phyloP scores from a whole-genome alignment of 768 basidiomycete species.

The Mycena pura region DNA sequence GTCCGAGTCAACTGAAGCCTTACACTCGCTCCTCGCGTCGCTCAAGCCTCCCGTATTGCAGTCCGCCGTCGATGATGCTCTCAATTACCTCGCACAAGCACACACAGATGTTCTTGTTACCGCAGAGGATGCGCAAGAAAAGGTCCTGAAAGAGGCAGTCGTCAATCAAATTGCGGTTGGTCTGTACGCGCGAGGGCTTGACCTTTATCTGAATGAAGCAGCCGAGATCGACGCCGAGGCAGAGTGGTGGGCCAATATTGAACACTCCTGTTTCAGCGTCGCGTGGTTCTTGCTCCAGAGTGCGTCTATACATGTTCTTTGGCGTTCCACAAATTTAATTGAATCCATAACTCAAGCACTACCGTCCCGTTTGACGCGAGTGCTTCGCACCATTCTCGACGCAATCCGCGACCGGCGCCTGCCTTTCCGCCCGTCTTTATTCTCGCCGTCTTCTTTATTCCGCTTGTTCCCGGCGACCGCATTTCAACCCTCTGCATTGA shows the following conservation, averaged over 20 bases:
- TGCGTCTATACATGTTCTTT: constrained; percentile 43
- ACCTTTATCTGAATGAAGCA: constrained; percentile 71
- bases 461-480: constrained; percentile 54
- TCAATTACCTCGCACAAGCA: constrained; percentile 37
- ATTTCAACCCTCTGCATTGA: constrained; percentile 57
- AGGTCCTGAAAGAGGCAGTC: constrained; percentile 50
- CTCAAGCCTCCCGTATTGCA: constrained; percentile 40
- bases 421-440: constrained; percentile 52
- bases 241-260: constrained; percentile 84
- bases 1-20: constrained; percentile 36
- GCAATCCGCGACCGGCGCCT: constrained; percentile 51
- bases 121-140: constrained; percentile 40
- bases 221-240: constrained; percentile 75
- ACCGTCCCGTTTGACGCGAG: constrained; percentile 48
- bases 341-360: constrained; percentile 44
- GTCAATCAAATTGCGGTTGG: constrained; percentile 57
- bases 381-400: constrained; percentile 47
- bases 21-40: constrained; percentile 47
- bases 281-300: constrained; percentile 81
- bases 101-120: constrained; percentile 2
- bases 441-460: constrained; percentile 55
- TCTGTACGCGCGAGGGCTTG: constrained; percentile 70
- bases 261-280: constrained; percentile 62
- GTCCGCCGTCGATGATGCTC: constrained; percentile 34
- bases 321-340: constrained; percentile 6